Percentiles rank a stretch among this genome's conserved stretches.
These are phyloP conservation scores for Daldinia sp. DNA, from an alignment of 2,329 filamentous ascomycete genomes.

Conservation along the genomic window DNA sequence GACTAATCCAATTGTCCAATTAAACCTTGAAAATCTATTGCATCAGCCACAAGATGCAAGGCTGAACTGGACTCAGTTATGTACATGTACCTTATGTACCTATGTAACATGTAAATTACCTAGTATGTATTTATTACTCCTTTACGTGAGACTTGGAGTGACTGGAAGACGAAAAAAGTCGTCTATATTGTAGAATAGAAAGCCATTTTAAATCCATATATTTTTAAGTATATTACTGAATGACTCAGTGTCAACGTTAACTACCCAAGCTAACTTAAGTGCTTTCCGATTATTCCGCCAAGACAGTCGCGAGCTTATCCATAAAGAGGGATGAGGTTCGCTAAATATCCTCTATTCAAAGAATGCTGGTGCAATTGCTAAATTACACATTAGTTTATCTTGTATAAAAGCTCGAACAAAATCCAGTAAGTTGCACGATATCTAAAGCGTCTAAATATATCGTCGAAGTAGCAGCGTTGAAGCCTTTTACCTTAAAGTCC, in stretches of 20 bases:
- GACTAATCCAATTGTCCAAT: slow-evolving; percentile 41
- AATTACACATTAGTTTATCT: background rate
- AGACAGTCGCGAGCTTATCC: background rate
- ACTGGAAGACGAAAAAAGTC: background rate
- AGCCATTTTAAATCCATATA: no score
- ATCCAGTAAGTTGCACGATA: background rate
- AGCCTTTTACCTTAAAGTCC: background rate
- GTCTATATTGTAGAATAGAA: background rate
- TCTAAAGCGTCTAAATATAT: background rate
- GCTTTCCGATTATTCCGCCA: background rate
- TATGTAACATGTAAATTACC: no score
- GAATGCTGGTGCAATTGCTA: background rate
- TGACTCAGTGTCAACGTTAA: background rate
- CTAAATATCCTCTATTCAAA: background rate
- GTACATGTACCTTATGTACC: background rate
- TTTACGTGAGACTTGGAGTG: background rate
- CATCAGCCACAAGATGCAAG: slow-evolving; percentile 38
- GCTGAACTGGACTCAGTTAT: slow-evolving; percentile 19
- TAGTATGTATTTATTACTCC: background rate
- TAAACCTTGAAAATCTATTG: background rate
- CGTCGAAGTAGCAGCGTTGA: background rate
- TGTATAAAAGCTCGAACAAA: background rate
- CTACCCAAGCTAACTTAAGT: background rate
- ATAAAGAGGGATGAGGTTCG: background rate
- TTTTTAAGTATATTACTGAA: background rate